Conservation (phyloP, 2,329 filamentous ascomycete species). For the Scedosporium dehoogii region DNA sequence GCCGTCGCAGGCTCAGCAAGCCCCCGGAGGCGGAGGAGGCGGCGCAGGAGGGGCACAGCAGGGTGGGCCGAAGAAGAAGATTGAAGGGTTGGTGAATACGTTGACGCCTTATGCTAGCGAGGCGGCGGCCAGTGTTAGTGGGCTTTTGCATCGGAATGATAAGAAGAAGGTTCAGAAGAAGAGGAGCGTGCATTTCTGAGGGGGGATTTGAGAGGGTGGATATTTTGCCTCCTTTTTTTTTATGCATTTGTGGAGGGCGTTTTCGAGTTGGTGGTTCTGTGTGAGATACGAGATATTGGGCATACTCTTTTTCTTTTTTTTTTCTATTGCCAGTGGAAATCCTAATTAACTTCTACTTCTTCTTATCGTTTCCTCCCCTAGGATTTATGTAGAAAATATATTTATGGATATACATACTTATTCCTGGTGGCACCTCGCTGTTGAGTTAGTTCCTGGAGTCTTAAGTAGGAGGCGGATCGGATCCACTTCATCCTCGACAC, state of each 20-base stretch:
- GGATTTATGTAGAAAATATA: no score
- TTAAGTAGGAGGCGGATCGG: no score
- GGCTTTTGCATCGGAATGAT: slow-evolving; percentile 29
- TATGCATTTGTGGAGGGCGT: not conserved
- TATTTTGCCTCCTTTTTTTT: not conserved
- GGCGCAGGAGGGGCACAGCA: slow-evolving; percentile 9
- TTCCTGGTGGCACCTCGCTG: no score
- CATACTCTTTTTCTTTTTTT: no score
- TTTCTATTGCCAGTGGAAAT: no score
- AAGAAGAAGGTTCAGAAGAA: slow-evolving; percentile 36
- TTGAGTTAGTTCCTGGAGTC: no score
- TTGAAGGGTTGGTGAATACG: slow-evolving; percentile 12
- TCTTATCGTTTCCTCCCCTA: no score
- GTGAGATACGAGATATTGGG: no score
- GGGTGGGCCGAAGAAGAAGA: slow-evolving; percentile 15
- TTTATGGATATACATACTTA: no score
- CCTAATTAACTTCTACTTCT: no score
- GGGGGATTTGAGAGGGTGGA: not conserved
- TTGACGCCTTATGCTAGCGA: slow-evolving; percentile 11
- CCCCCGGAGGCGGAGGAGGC: slow-evolving; percentile 11
- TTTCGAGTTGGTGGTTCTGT: not conserved
- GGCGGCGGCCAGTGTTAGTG: slow-evolving; percentile 34
- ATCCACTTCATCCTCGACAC: no score
- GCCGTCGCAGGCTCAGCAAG: slow-evolving; percentile 14
- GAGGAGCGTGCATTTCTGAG: slow-evolving; percentile 34